phyloP scores from a whole-genome alignment of 2,329 filamentous ascomycete species.

The Fusarium stilboides region DNA sequence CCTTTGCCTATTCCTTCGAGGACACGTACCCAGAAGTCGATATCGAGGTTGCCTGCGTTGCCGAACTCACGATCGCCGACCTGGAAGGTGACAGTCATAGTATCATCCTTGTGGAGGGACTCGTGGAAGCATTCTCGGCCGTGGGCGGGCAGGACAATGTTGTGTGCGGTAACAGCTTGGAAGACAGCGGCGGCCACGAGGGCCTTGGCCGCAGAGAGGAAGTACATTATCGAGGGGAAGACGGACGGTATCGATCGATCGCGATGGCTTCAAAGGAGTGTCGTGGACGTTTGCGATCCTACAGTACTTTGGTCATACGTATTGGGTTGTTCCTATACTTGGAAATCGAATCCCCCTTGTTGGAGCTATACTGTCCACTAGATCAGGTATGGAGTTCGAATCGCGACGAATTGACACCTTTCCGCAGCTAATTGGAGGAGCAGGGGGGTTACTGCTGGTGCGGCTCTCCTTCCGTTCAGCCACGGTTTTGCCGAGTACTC shows the following conservation, averaged over 20 bases:
- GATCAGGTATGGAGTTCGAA: conserved; percentile 27
- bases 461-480: conserved; percentile 30
- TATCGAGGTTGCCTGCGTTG: conserved; percentile 91
- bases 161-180: conserved; percentile 83
- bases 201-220: conserved; percentile 59
- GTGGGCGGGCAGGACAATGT: conserved; percentile 94
- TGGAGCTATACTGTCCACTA: conserved; percentile 40
- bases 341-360: conserved; percentile 22
- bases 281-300: conserved; percentile 34
- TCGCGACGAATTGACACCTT: conserved; percentile 53
- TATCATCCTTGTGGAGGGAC: conserved; percentile 90
- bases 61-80: conserved; percentile 97
- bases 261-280: conserved; percentile 28
- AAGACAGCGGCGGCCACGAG: conserved; percentile 60
- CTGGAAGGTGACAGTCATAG: conserved; percentile 99
- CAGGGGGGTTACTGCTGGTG: conserved; percentile 19
- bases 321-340: conserved; percentile 11
- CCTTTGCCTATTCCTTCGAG: neutral
- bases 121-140: conserved; percentile 99
- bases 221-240: conserved; percentile 47
- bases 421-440: conserved; percentile 42
- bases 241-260: conserved; percentile 20
- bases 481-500: conserved; percentile 44
- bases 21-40: conserved; percentile 93
- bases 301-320: conserved; percentile 21